These are phyloP conservation scores for Tricholomella constricta DNA, from an alignment of 768 basidiomycete species.

Conservation along the genomic window DNA sequence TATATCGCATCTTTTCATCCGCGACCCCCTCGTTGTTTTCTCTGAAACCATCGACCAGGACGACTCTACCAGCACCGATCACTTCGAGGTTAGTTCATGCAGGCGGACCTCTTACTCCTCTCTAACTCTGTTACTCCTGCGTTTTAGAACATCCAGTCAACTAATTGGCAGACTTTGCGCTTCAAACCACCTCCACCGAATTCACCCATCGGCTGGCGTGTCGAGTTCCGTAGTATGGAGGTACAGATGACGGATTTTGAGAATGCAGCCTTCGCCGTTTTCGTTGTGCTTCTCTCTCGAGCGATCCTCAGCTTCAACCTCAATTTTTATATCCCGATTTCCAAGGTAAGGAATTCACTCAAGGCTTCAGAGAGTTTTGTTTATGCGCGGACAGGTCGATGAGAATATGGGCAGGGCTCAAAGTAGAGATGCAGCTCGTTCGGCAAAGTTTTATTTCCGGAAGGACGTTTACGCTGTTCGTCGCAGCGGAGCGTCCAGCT, in stretches of 20 bases:
- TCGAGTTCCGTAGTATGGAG: conserved; percentile 99
- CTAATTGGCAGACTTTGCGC: conserved; percentile 98
- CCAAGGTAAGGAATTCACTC: conserved; percentile 60
- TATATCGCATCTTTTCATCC: conserved; percentile 93
- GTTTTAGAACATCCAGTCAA: conserved; percentile 92
- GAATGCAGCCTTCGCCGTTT: conserved; percentile 95
- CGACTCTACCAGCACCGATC: conserved; percentile 84
- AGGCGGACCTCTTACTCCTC: not conserved
- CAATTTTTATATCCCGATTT: conserved; percentile 97
- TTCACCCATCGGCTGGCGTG: conserved; percentile 94
- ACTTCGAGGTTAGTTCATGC: conserved; percentile 76
- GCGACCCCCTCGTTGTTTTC: conserved; percentile 95
- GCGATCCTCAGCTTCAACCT: conserved; percentile 90
- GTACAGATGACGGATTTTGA: conserved; percentile 99
- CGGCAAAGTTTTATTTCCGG: conserved; percentile 88
- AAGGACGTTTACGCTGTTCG: conserved; percentile 76
- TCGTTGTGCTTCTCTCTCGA: conserved; percentile 91
- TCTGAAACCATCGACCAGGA: conserved; percentile 94
- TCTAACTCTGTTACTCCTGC: conserved; percentile 4
- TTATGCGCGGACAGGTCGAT: conserved; percentile 68
- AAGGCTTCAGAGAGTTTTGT: not conserved
- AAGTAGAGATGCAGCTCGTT: conserved; percentile 69
- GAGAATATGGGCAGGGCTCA: conserved; percentile 96
- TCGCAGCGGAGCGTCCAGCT: conserved; percentile 42
- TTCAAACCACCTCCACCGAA: conserved; percentile 98